Percentiles rank a stretch among this genome's conserved stretches.
Conservation (phyloP, 1,284 basidiomycete genomes). For the Cryptococcus sp. region DNA sequence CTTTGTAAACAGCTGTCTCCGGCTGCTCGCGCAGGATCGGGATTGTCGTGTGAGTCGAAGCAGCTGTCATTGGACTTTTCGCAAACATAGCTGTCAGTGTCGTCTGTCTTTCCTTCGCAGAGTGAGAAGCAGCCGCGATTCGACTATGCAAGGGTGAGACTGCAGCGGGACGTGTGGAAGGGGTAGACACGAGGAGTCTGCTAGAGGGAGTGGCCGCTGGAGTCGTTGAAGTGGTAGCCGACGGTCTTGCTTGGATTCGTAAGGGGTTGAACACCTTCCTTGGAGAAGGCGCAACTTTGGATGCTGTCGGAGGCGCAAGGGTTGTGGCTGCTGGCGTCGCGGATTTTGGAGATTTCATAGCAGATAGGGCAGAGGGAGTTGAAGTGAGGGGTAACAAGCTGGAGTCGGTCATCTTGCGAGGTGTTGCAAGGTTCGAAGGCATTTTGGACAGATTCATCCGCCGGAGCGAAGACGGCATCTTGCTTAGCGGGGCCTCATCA, state of each 20-base stretch:
- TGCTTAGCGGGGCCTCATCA: constrained; percentile 3
- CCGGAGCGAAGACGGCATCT: constrained; percentile 10
- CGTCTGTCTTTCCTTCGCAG: background rate
- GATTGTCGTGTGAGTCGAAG: background rate
- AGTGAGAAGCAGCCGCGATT: background rate
- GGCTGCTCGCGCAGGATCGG: background rate
- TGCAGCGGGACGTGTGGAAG: background rate
- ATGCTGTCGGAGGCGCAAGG: constrained; percentile 1
- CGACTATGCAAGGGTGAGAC: constrained; percentile 6
- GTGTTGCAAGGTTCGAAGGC: background rate
- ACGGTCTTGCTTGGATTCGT: background rate
- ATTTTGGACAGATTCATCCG: constrained; percentile 2
- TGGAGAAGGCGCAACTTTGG: constrained; percentile 1
- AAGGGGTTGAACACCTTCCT: background rate
- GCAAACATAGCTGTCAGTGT: constrained; percentile 3
- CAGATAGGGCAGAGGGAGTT: background rate
- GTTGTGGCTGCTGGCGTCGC: background rate
- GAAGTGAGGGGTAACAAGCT: background rate
- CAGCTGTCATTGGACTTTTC: constrained; percentile 1
- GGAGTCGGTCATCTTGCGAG: background rate
- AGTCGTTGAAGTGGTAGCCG: background rate
- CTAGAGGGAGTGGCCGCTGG: constrained; percentile 1
- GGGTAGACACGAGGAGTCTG: background rate
- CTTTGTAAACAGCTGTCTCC: too few relatives aligned
- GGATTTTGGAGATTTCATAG: background rate